Conservation (phyloP, 2,329 filamentous ascomycete genomes). For the Fusarium sororula region DNA sequence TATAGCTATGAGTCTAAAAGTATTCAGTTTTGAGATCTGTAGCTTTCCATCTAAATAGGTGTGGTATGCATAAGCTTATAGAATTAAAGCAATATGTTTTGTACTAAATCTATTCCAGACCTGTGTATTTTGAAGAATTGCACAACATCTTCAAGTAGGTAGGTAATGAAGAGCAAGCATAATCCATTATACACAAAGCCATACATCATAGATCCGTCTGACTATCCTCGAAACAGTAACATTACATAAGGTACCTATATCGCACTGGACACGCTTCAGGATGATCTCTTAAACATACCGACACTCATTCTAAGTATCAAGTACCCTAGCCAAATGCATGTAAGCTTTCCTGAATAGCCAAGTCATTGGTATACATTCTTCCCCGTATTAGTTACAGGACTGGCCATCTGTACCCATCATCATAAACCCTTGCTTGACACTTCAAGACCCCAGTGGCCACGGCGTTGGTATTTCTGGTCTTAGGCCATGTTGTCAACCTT, state of each 20-base stretch:
- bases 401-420: not conserved
- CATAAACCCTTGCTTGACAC: not conserved
- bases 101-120: not conserved
- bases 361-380: not conserved
- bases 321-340: not conserved
- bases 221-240: not conserved
- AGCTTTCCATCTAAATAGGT: not conserved
- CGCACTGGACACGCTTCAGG: not conserved
- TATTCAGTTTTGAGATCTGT: not conserved
- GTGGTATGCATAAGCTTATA: not conserved
- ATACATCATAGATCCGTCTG: not conserved
- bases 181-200: not conserved
- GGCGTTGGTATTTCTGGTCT: not conserved
- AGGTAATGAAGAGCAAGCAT: not conserved
- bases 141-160: not conserved
- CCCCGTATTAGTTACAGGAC: not conserved
- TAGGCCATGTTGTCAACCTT: slow-evolving; percentile 58
- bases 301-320: not conserved
- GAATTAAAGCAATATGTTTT: not conserved
- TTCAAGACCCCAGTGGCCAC: not conserved
- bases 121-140: not conserved
- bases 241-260: not conserved
- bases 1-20: not conserved
- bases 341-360: not conserved
- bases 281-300: not conserved